Evolutionary conservation across 176 grass and related monocot genomes (phyloP).

Genomic region (Echinochloa phyllopogon): DNA sequence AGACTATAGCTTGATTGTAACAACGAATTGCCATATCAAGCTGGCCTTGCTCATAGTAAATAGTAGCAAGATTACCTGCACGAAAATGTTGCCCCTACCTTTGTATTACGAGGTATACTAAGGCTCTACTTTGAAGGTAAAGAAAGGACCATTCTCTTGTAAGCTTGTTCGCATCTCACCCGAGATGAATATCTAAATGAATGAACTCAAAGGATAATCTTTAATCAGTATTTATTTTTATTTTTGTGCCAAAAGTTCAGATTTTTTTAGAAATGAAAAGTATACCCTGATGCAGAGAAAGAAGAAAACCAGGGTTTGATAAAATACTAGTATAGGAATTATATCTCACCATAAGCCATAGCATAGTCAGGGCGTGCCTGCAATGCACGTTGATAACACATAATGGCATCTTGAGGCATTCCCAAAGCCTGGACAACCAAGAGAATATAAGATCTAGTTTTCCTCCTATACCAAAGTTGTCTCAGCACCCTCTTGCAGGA

Average conservation of each 20-base stretch:
- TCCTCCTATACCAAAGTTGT: conserved; percentile 13
- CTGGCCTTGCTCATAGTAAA: conserved; percentile 91
- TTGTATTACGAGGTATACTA: conserved; percentile 59
- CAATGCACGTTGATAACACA: conserved; percentile 90
- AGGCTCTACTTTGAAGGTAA: conserved; percentile 60
- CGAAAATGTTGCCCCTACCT: conserved; percentile 69
- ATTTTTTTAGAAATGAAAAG: background rate
- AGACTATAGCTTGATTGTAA: conserved; percentile 86
- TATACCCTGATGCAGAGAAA: background rate
- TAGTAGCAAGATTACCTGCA: conserved; percentile 93
- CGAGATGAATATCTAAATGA: conserved; percentile 60
- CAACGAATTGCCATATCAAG: conserved; percentile 81
- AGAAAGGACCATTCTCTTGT: conserved; percentile 65
- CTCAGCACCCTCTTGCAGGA: background rate
- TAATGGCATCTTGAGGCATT: conserved; percentile 90
- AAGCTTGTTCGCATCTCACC: conserved; percentile 55
- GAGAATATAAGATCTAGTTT: conserved; percentile 36
- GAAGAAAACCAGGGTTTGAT: background rate
- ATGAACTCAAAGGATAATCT: conserved; percentile 48
- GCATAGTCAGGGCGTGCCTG: conserved; percentile 85
- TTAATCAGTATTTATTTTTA: conserved; percentile 49
- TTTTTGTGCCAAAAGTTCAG: background rate
- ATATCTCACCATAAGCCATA: conserved; percentile 84
- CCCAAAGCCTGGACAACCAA: conserved; percentile 76
- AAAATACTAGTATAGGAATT: conserved; percentile 19